These are phyloP conservation scores for Trichoderma asperellum DNA, from an alignment of 2,329 filamentous ascomycete species.

Conservation along the genomic window DNA sequence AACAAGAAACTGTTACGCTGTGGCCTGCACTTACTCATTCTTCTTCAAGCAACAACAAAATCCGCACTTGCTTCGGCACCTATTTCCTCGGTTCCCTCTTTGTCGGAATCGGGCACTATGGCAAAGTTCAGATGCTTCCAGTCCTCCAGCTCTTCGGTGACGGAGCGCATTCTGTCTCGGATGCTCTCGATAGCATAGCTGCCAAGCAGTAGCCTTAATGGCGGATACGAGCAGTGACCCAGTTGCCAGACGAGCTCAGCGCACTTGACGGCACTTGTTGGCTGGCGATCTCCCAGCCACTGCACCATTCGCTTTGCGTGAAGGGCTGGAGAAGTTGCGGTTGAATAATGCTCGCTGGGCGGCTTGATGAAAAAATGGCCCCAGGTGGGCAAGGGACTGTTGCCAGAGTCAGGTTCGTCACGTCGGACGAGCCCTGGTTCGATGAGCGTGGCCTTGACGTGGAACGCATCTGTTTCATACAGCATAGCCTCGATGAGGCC, in stretches of 20 bases:
- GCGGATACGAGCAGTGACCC: slow-evolving; percentile 92
- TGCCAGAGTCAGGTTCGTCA: slow-evolving; percentile 70
- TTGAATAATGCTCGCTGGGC: slow-evolving; percentile 78
- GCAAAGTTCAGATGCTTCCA: slow-evolving; percentile 85
- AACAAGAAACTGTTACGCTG: neutral
- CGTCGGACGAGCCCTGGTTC: slow-evolving; percentile 87
- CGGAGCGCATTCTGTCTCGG: slow-evolving; percentile 81
- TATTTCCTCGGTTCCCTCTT: slow-evolving; percentile 17
- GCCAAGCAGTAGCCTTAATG: slow-evolving; percentile 81
- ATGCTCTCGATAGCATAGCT: slow-evolving; percentile 97
- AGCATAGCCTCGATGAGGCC: slow-evolving; percentile 95
- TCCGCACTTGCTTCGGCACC: neutral
- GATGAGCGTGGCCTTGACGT: slow-evolving; percentile 91
- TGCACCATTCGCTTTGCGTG: slow-evolving; percentile 91
- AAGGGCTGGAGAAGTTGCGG: slow-evolving; percentile 77
- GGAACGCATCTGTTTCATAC: slow-evolving; percentile 89
- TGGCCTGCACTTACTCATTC: neutral
- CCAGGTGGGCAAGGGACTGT: slow-evolving; percentile 73
- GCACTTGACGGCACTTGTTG: slow-evolving; percentile 89
- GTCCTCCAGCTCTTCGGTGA: slow-evolving; percentile 93
- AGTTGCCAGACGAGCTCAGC: slow-evolving; percentile 94
- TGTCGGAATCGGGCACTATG: slow-evolving; percentile 16
- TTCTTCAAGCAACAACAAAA: neutral
- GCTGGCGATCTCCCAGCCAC: slow-evolving; percentile 91
- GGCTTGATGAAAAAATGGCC: slow-evolving; percentile 91